Evolutionary conservation across 2,329 filamentous ascomycete genomes (phyloP), one percentile per base, ranked within the genome.

Genomic region (Penicillium sp.): DNA sequence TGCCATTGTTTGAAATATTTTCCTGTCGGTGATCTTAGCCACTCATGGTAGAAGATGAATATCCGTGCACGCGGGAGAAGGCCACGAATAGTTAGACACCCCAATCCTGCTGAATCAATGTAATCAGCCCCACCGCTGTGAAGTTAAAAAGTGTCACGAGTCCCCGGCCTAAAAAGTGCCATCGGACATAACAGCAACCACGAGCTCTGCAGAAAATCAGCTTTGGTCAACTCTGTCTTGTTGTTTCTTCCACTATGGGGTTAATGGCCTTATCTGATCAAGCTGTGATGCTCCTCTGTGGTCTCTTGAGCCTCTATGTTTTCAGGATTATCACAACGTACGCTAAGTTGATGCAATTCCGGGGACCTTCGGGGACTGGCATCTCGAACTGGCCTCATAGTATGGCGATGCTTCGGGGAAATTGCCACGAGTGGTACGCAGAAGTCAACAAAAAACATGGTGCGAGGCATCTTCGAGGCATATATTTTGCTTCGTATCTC

Each of bases 381-480:
- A 50, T 62, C 17, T 61, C 58, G 16, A 54, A 61, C 37, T 61
- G 60, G 60, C 60, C 60, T 19, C 60, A 62, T 54, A 62, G 58
- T 33, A 48, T 61, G 10, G 60, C 60, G 5, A 49, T 61, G 9
- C 56, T 62, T 43, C 28, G 56, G 11, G 38, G 45, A 3, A 61
- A 57, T 42, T 62, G 58, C 36, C 60, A 62, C 46, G 53, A 61
- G 53, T 62, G 60, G 60, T 62, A 62, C 31, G 60, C 58, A 16
- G 53, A 61, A 38, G 51, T 57, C 33, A 59, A 41, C 47, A 36
- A 59, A 19, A 57, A 62, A 62, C 11, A 62, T 52, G 58, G 58
- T 62, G 36, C 48, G 58, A 44, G 17, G 1, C 25, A 37, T 56
- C 30, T 41, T 41, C 43, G 11, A 19, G 22, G 22, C 33, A 4